Evolutionary conservation across 768 basidiomycete species (phyloP), one percentile per base, ranked within the genome.

Genomic region (Tricholoma sp.): DNA sequence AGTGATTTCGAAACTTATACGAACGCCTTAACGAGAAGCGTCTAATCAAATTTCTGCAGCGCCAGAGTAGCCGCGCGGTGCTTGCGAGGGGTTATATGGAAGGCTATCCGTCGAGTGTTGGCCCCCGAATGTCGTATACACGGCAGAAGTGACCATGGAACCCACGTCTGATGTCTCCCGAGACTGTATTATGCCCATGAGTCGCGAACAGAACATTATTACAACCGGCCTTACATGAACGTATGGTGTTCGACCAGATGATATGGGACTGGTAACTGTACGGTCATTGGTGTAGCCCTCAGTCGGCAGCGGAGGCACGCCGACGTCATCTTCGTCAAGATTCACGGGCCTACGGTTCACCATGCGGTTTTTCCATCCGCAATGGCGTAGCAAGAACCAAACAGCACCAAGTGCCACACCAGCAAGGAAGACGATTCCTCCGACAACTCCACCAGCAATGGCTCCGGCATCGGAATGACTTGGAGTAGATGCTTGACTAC

Each of bases 361-460:
- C 49, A 24, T 51, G 31, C 51, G 56, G 19, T 27, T 58, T 1
- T 47, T 57, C 59, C 56, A 55, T 50, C 49, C 34, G 43, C 52
- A 27, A 11, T 54, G 35, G 16, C 46, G 68, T 41, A 71, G 64
- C 29, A 69, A 59, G 60, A 77, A 74, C 74, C 78, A 84, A 53
- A 76, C 62, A 5, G 69, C 43, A 6, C 63, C 59, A 10, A 77
- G 72, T 14, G 57, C 73, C 10, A 80, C 65, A 41, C 74, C 55
- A 10, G 74, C 77, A 16, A 81, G 50, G 22, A 69, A 72, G 11
- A 79, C 74, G 3, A 86, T 54, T 19, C 77, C 83, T 5, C 81
- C 83, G 1, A 84, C 73, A 7, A 80, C 79, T 18, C 85, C 84
- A 19, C 85, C 86, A 5, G 82, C 80, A 34, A 88, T 85, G 18